Evolutionary conservation across 2,329 filamentous ascomycete genomes (phyloP).

Genomic region (Trichoderma polysporum): DNA sequence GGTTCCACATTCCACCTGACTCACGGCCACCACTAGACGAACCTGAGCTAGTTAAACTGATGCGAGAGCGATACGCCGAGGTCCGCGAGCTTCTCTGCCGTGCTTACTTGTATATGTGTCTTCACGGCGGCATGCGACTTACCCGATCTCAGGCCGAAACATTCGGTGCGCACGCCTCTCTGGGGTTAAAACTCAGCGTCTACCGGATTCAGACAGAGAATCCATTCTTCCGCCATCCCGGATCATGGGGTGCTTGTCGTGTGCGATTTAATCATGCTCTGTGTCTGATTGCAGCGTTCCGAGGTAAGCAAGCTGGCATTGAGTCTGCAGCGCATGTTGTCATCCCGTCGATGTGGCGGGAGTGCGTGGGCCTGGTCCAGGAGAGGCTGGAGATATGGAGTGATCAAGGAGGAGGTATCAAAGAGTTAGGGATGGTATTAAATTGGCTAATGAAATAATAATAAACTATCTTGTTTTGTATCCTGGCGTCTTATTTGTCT

Average conservation of each 20-base stretch:
- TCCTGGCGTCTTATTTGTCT: neutral
- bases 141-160: slow-evolving; percentile 1
- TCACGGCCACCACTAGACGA: neutral
- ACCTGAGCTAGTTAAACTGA: neutral
- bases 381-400: slow-evolving; percentile 3
- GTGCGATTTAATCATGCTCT: slow-evolving; percentile 5
- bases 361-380: neutral
- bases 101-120: slow-evolving; percentile 9
- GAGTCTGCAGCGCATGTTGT: slow-evolving; percentile 7
- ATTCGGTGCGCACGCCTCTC: neutral
- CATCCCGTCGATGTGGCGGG: neutral
- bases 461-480: neutral
- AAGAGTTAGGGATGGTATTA: neutral
- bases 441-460: neutral
- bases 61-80: slow-evolving; percentile 4
- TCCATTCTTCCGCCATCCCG: slow-evolving; percentile 2
- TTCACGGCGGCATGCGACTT: slow-evolving; percentile 1
- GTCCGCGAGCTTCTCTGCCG: slow-evolving; percentile 1
- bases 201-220: slow-evolving; percentile 7
- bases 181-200: neutral
- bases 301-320: neutral
- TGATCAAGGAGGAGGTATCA: neutral
- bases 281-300: neutral
- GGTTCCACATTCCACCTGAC: neutral
- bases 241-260: slow-evolving; percentile 1